Conservation (phyloP, 805 yeast species). For the Isabelozyma heimii region DNA sequence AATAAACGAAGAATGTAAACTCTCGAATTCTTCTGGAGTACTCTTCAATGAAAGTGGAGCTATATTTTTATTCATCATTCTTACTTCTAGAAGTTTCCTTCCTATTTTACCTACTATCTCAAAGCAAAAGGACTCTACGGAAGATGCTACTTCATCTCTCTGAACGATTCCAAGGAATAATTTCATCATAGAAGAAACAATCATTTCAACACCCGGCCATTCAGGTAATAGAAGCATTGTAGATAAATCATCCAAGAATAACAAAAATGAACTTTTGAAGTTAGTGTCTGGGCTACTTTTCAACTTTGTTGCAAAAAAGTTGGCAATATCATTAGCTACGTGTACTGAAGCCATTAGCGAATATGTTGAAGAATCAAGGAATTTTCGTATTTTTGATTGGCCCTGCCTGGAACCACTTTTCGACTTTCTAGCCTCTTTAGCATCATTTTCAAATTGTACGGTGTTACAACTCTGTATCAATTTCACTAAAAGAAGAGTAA, state of each 20-base stretch:
- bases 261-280: slow-evolving; percentile 43
- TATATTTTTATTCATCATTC: slow-evolving; percentile 9
- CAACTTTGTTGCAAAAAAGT: slow-evolving; percentile 14
- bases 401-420: not conserved
- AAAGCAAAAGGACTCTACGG: slow-evolving; percentile 49
- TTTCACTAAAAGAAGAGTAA: slow-evolving; percentile 44
- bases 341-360: slow-evolving; percentile 3
- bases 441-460: slow-evolving; percentile 1
- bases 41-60: slow-evolving; percentile 1
- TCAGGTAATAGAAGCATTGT: slow-evolving; percentile 51
- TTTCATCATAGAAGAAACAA: slow-evolving; percentile 46
- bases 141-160: slow-evolving; percentile 36
- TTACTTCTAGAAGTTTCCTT: slow-evolving; percentile 41
- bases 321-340: slow-evolving; percentile 25
- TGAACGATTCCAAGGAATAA: slow-evolving; percentile 39
- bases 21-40: slow-evolving; percentile 3
- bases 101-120: slow-evolving; percentile 67
- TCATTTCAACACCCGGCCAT: slow-evolving; percentile 57
- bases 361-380: not conserved
- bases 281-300: slow-evolving; percentile 22
- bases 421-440: slow-evolving; percentile 2
- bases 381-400: slow-evolving; percentile 1
- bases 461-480: slow-evolving; percentile 40
- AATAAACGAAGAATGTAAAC: slow-evolving; percentile 3
- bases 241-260: slow-evolving; percentile 56